phyloP scores from a whole-genome alignment of 2,329 filamentous ascomycete species.

The Diaporthe vaccinii region DNA sequence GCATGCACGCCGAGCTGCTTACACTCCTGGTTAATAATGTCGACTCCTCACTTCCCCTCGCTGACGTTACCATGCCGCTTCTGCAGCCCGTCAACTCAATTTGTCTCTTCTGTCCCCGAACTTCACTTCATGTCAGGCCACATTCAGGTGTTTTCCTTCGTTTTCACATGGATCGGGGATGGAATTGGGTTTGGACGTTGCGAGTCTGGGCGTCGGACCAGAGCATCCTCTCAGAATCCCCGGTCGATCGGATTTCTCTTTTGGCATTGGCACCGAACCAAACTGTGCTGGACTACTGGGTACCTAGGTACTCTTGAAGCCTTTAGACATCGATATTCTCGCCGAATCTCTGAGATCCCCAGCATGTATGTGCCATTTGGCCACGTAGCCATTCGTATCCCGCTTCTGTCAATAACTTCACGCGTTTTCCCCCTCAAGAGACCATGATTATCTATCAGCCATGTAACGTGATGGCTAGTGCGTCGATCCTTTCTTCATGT shows the following conservation, averaged over 20 bases:
- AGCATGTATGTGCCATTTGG: not conserved
- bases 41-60: slow-evolving; percentile 24
- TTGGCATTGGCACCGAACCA: not conserved
- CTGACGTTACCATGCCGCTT: slow-evolving; percentile 3
- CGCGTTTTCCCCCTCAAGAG: no score
- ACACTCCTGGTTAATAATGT: not conserved
- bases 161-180: slow-evolving; percentile 8
- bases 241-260: slow-evolving; percentile 11
- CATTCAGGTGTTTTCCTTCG: not conserved
- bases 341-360: no score
- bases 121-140: not conserved
- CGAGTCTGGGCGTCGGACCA: not conserved
- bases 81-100: slow-evolving; percentile 1
- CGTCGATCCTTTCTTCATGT: no score
- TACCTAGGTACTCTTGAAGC: not conserved
- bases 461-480: no score
- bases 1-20: slow-evolving; percentile 24
- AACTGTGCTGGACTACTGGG: not conserved
- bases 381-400: not conserved
- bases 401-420: not conserved
- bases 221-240: not conserved
- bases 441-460: no score
- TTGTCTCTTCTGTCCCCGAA: not conserved
- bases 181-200: slow-evolving; percentile 14
- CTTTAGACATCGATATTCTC: not conserved